phyloP scores from a whole-genome alignment of 164 flowering plant species.

The Akebia trifoliata region DNA sequence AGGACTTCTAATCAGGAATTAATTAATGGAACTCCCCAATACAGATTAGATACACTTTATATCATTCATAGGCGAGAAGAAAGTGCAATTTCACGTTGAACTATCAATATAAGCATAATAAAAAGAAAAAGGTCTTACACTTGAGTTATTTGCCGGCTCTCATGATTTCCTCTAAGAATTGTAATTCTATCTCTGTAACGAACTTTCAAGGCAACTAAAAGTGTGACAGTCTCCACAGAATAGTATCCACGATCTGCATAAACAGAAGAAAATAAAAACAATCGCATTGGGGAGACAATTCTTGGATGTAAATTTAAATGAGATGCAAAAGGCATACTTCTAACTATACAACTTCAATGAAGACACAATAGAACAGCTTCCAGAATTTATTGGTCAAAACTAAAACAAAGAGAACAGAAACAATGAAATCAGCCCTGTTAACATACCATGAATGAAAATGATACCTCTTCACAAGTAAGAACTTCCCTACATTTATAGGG shows the following conservation, averaged over 20 bases:
- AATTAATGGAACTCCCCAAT: background rate
- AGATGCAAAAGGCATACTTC: background rate
- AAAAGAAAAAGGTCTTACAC: conserved; percentile 47
- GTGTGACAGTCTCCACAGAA: conserved; percentile 85
- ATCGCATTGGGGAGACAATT: background rate
- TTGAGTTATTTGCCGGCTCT: conserved; percentile 79
- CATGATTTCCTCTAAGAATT: conserved; percentile 80
- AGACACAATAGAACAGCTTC: too few species aligned
- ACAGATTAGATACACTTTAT: too few species aligned
- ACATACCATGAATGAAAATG: too few species aligned
- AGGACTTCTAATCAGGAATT: background rate
- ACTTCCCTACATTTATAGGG: too few species aligned
- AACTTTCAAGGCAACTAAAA: conserved; percentile 76
- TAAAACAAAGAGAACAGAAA: too few species aligned
- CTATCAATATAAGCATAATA: background rate
- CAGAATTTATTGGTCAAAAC: too few species aligned
- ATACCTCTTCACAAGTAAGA: too few species aligned
- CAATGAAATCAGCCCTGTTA: too few species aligned
- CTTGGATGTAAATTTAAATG: background rate
- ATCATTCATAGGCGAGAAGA: background rate
- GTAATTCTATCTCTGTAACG: conserved; percentile 79
- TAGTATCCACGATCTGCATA: conserved; percentile 86
- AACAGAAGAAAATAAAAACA: conserved; percentile 5
- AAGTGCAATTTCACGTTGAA: background rate
- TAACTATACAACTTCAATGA: too few species aligned